Evolutionary conservation across 129 eudicot species (phyloP).

Genomic region (Flaveria robusta): DNA sequence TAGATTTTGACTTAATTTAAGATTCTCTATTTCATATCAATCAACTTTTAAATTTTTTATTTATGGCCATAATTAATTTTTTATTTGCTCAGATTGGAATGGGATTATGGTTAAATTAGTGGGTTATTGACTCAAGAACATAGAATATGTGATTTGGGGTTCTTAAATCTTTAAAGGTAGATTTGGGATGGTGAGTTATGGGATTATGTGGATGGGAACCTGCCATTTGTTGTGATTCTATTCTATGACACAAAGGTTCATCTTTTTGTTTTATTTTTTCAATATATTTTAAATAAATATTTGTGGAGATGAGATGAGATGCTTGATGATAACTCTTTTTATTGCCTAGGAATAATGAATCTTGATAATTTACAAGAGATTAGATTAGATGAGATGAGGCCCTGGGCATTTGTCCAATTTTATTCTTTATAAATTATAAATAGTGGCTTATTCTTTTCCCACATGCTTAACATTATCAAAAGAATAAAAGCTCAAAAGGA

Average conservation of each 20-base stretch:
- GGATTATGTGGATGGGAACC: slow-evolving; percentile 45
- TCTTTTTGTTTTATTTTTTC: slow-evolving; percentile 1
- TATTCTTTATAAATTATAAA: slow-evolving; percentile 15
- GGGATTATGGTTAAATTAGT: slow-evolving; percentile 32
- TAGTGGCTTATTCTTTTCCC: neutral
- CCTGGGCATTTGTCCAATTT: slow-evolving; percentile 2
- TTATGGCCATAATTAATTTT: slow-evolving; percentile 20
- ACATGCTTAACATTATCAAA: neutral
- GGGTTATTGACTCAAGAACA: slow-evolving; percentile 36
- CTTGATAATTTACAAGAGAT: slow-evolving; percentile 47
- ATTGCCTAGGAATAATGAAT: slow-evolving; percentile 48
- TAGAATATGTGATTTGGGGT: slow-evolving; percentile 42
- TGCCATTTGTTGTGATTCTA: slow-evolving; percentile 42
- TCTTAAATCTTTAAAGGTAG: slow-evolving; percentile 43
- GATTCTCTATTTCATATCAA: neutral
- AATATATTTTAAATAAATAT: neutral
- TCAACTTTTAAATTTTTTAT: neutral
- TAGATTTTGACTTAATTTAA: slow-evolving; percentile 7
- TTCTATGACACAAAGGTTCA: slow-evolving; percentile 33
- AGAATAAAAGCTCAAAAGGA: neutral
- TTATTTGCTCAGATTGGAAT: slow-evolving; percentile 18
- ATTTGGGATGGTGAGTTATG: slow-evolving; percentile 45
- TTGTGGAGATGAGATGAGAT: slow-evolving; percentile 46
- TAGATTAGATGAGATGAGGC: slow-evolving; percentile 33
- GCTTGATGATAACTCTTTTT: slow-evolving; percentile 37